Base-by-base conservation (phyloP, 257 asterid species). In the Euphrasia confusa region DNA sequence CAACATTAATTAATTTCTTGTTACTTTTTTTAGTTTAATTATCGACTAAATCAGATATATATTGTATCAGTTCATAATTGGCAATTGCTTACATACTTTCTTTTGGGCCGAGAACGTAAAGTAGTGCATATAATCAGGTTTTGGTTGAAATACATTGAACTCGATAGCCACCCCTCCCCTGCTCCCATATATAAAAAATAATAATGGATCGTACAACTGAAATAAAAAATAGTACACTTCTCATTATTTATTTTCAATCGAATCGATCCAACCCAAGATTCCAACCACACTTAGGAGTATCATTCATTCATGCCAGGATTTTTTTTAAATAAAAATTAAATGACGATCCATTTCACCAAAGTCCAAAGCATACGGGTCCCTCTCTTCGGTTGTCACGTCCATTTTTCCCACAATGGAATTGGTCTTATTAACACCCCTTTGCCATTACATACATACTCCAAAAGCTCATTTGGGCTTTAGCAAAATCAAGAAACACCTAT, bases 371-470 rank as follows among this genome's bases (percentile, higher is more conserved):
- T 24, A 12, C 24, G 7, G 14, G 56, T 66, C 70, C 67, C 30
- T 35, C 66, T 0, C 71, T 13, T 2, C 54, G 58, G 7, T 14
- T 57, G 44, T 58, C 71, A 66, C 67, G 18, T 27, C 15, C 35
- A 14, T 12, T 55, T 67, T 55, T 42, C 21, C 55, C 42, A 10
- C 50, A 66, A 61, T 55, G 33, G 49, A 66, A 47, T 61, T 73
- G 48, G 27, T 17, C 63, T 28, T 14, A 18, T 10, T 52, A 17
- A 14, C 40, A 64, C 62, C 44, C 6, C 61, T 26, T 47, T 49
- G 44, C 26, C 74, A 64, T 64, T 52, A 44, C 50, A 59, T 68
- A 30, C 33, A 30, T 30, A 30, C 33, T 49, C 64, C 64, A 64
- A 58, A 68, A 49, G 49, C 15, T 68, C 3, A 24, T 32, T 33